Percentiles rank a stretch among this genome's conserved stretches.
Evolutionary conservation across 352 stramenopile genomes (phyloP).

Genomic region (Globisporangium cederbergense): DNA sequence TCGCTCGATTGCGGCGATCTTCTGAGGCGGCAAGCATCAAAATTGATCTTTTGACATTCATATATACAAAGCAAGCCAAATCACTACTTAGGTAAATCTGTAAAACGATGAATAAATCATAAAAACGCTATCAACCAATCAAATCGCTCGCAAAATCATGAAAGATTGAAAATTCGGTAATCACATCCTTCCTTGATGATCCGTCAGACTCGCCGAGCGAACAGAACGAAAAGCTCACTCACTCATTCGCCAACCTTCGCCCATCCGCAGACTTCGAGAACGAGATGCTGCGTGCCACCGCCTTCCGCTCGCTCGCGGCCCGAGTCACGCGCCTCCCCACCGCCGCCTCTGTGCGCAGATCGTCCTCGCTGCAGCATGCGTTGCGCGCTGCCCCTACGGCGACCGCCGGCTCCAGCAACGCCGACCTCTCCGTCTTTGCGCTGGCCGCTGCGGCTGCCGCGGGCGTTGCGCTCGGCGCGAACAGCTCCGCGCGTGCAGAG

Average conservation of each 20-base stretch:
- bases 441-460: conserved; percentile 20
- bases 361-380: not conserved
- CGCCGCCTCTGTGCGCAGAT: not conserved
- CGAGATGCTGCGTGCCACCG: conserved; percentile 13
- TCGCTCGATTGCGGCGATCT: no score
- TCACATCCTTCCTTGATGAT: not conserved
- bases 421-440: conserved; percentile 8
- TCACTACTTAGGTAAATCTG: no score
- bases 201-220: not conserved
- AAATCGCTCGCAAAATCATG: no score
- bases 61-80: no score
- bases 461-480: conserved; percentile 13
- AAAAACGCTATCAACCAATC: no score
- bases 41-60: no score
- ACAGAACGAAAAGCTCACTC: not conserved
- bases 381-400: not conserved
- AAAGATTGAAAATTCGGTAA: not conserved
- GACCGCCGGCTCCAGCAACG: conserved; percentile 1
- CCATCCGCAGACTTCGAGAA: not conserved
- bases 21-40: no score
- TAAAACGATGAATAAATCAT: no score
- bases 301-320: conserved; percentile 14
- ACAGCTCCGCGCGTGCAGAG: conserved; percentile 11
- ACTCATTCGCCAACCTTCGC: conserved; percentile 1
- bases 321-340: not conserved